Conservation (phyloP, 345 rosid genomes). For the Sisymbrium altissimum region DNA sequence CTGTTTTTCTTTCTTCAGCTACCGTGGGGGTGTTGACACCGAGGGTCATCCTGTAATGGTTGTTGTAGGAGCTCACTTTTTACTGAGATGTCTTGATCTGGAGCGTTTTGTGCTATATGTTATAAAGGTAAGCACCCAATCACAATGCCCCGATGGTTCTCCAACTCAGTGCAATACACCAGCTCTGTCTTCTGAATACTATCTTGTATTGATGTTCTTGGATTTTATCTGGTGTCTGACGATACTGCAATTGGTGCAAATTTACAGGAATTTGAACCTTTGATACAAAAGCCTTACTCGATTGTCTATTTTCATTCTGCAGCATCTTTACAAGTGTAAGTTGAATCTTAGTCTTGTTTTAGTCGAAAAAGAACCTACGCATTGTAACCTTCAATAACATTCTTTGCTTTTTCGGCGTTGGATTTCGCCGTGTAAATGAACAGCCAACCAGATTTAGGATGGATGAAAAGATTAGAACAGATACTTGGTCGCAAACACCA, state of each 20-base stretch:
- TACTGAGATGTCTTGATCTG: constrained; percentile 90
- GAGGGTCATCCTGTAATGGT: constrained; percentile 98
- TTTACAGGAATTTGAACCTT: constrained; percentile 93
- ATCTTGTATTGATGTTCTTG: background rate
- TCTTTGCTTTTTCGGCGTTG: background rate
- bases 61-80: constrained; percentile 96
- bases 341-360: constrained; percentile 11
- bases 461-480: constrained; percentile 89
- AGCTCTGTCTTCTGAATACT: background rate
- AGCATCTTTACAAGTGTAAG: constrained; percentile 94
- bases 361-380: background rate
- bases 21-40: constrained; percentile 94
- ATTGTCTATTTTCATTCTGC: constrained; percentile 94
- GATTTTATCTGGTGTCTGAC: background rate
- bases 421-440: constrained; percentile 7
- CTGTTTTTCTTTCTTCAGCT: constrained; percentile 49
- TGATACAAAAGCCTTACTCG: constrained; percentile 91
- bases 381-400: background rate
- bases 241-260: background rate
- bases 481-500: constrained; percentile 93
- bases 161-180: background rate
- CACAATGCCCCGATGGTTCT: background rate
- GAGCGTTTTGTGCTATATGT: constrained; percentile 84
- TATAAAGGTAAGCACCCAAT: constrained; percentile 51
- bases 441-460: constrained; percentile 92